Evolutionary conservation across 2,329 filamentous ascomycete species (phyloP).

Genomic region (Helicocarpus griseus): DNA sequence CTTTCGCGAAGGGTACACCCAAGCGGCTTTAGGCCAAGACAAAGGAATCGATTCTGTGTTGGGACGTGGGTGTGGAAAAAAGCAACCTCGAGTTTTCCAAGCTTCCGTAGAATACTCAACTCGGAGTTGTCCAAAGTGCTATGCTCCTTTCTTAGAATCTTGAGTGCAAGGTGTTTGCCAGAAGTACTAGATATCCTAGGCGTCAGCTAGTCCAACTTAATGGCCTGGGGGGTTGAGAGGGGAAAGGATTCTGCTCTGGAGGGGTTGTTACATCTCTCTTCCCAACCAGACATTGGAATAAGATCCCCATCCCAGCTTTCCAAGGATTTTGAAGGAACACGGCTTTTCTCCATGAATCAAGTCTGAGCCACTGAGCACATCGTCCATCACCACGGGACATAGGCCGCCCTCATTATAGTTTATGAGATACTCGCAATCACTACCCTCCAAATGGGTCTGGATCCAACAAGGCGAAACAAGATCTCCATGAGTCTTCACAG

Average conservation of each 20-base stretch:
- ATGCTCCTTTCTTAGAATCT: conserved; percentile 3
- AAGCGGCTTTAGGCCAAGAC: conserved; percentile 9
- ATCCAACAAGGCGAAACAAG: neutral
- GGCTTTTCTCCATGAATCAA: conserved; percentile 1
- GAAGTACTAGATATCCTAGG: neutral
- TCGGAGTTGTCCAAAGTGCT: conserved; percentile 9
- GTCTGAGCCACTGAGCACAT: conserved; percentile 8
- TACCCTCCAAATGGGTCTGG: neutral
- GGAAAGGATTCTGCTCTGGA: neutral
- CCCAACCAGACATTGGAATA: conserved; percentile 13
- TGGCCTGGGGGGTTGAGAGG: neutral
- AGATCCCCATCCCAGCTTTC: conserved; percentile 10
- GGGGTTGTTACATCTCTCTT: conserved; percentile 5
- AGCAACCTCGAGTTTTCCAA: conserved; percentile 7
- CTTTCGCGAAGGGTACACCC: conserved; percentile 4
- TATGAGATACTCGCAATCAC: conserved; percentile 3
- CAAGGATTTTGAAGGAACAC: conserved; percentile 9
- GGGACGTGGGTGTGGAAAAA: conserved; percentile 8
- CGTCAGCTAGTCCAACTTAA: conserved; percentile 1
- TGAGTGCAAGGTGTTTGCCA: conserved; percentile 3
- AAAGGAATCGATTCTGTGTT: conserved; percentile 6
- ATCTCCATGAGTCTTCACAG: neutral
- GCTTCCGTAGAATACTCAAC: conserved; percentile 8
- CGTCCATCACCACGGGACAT: conserved; percentile 10
- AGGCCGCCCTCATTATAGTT: conserved; percentile 2